Conservation (phyloP, 805 yeast genomes). For the Spathaspora arborariae region DNA sequence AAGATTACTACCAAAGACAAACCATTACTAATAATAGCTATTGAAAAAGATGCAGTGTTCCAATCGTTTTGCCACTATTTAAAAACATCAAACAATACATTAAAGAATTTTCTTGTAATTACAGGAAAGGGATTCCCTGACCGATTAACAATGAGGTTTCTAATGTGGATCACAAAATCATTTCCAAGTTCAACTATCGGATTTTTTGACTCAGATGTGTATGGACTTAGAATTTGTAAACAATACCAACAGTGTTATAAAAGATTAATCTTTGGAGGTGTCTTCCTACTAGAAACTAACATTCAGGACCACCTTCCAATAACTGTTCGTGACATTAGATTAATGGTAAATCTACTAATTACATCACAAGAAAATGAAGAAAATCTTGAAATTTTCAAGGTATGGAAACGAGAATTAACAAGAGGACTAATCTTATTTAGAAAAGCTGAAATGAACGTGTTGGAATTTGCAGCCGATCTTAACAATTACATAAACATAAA, state of each 20-base stretch:
- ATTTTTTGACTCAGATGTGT: constrained; percentile 62
- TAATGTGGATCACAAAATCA: constrained; percentile 1
- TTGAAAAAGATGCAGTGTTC: constrained; percentile 42
- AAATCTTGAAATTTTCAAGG: constrained; percentile 17
- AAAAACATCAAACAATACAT: constrained; percentile 1
- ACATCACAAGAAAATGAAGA: not conserved
- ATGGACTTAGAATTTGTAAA: constrained; percentile 52
- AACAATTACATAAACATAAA: not conserved
- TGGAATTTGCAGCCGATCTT: constrained; percentile 1
- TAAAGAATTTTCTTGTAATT: constrained; percentile 24
- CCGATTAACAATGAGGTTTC: constrained; percentile 37
- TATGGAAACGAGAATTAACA: constrained; percentile 41
- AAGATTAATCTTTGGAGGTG: constrained; percentile 36
- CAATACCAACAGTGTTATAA: constrained; percentile 26
- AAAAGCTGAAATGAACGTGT: constrained; percentile 57
- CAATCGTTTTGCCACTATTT: constrained; percentile 26
- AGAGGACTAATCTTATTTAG: constrained; percentile 46
- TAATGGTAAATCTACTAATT: constrained; percentile 15
- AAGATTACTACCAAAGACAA: not conserved
- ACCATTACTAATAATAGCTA: constrained; percentile 15
- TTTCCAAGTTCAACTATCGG: constrained; percentile 25
- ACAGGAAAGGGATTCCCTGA: constrained; percentile 75
- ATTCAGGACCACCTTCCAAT: constrained; percentile 22
- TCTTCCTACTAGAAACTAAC: constrained; percentile 34
- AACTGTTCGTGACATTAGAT: constrained; percentile 15